phyloP scores from a whole-genome alignment of 495 filamentous ascomycete genomes.

The Trichocladium antarcticum region DNA sequence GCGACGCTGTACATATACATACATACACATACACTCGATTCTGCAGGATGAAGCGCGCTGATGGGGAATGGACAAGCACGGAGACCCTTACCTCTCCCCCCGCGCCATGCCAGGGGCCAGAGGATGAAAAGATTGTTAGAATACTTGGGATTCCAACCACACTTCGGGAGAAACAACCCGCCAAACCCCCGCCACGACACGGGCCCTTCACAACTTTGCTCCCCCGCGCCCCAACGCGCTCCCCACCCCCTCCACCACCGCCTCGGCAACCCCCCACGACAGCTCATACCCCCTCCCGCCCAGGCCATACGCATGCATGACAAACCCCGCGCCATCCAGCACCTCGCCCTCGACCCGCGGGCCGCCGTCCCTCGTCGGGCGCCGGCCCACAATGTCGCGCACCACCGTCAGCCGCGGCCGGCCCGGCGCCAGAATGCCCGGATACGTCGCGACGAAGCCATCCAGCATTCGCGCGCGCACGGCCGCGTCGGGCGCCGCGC shows the following conservation, averaged over 20 bases:
- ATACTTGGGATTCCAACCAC: too few species aligned
- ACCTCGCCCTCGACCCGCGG: conserved; percentile 36
- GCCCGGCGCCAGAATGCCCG: conserved; percentile 24
- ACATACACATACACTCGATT: neutral
- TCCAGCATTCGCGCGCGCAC: conserved; percentile 38
- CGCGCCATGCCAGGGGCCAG: too few species aligned
- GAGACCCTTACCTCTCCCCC: too few species aligned
- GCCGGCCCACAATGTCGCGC: conserved; percentile 35
- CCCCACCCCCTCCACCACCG: conserved; percentile 25
- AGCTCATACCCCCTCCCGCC: conserved; percentile 50
- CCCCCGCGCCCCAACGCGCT: conserved; percentile 12
- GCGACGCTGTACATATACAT: conserved; percentile 1
- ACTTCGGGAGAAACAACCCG: neutral
- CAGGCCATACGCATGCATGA: conserved; percentile 55
- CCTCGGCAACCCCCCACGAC: conserved; percentile 39
- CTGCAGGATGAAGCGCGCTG: too few species aligned
- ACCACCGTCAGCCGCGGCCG: conserved; percentile 26
- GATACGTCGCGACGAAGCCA: conserved; percentile 31
- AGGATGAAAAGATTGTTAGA: too few species aligned
- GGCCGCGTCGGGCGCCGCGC: conserved; percentile 36
- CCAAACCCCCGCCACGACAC: neutral
- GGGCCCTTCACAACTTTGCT: conserved; percentile 7
- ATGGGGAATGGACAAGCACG: too few species aligned
- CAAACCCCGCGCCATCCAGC: conserved; percentile 21
- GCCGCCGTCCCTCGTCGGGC: conserved; percentile 34